Conservation (phyloP, 805 yeast species). For the Sugiyamaella boreocaroliniensis region DNA sequence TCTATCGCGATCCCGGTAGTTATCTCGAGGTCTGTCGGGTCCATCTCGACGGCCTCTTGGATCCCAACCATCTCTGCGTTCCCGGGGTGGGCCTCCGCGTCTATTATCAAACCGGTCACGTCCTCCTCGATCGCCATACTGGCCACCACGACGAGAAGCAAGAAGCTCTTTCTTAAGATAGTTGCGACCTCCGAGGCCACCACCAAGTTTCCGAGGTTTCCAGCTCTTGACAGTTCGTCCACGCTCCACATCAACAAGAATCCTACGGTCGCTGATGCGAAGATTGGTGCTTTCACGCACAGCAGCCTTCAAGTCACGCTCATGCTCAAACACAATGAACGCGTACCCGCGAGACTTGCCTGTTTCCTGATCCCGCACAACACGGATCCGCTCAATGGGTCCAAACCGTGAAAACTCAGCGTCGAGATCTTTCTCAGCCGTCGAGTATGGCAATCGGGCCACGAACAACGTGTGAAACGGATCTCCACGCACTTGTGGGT, state of each 20-base stretch:
- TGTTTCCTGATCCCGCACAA: conserved; percentile 47
- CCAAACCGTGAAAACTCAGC: conserved; percentile 61
- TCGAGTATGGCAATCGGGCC: conserved; percentile 58
- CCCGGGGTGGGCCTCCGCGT: conserved; percentile 12
- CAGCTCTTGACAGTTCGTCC: conserved; percentile 33
- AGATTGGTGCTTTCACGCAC: conserved; percentile 50
- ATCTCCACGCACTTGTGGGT: conserved; percentile 56
- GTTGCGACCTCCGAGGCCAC: conserved; percentile 86
- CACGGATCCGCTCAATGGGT: conserved; percentile 53
- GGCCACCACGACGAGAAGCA: background rate
- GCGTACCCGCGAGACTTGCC: conserved; percentile 75
- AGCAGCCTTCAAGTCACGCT: conserved; percentile 55
- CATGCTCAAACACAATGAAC: conserved; percentile 63
- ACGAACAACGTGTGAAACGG: conserved; percentile 76
- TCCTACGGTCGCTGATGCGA: conserved; percentile 45
- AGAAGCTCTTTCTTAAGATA: conserved; percentile 37
- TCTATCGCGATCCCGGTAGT: background rate
- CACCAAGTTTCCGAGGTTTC: conserved; percentile 55
- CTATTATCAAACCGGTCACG: conserved; percentile 5
- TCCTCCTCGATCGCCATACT: conserved; percentile 6
- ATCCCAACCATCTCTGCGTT: conserved; percentile 7
- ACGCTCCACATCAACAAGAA: conserved; percentile 38
- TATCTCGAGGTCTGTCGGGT: background rate
- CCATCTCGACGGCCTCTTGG: conserved; percentile 1
- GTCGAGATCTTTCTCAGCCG: conserved; percentile 63